Conservation (phyloP, 805 yeast species). For the Brettanomyces custersianus region DNA sequence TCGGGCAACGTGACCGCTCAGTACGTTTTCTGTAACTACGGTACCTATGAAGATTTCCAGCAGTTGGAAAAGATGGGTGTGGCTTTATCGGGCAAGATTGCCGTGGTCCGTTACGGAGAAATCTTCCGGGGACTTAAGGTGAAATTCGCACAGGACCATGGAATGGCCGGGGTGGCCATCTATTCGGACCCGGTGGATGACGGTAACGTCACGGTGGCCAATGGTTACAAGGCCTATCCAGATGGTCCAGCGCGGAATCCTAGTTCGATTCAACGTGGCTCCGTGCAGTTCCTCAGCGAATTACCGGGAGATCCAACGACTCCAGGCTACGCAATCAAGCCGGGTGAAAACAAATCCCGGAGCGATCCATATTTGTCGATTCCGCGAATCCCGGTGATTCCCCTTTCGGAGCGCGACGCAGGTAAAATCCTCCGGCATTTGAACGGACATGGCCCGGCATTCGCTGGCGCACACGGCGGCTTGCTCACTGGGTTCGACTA, state of each 20-base stretch:
- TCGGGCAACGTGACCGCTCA: slow-evolving; percentile 65
- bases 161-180: slow-evolving; percentile 57
- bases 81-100: slow-evolving; percentile 48
- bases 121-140: slow-evolving; percentile 70
- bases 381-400: slow-evolving; percentile 64
- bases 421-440: slow-evolving; percentile 50
- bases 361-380: slow-evolving; percentile 40
- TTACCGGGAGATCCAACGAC: slow-evolving; percentile 77
- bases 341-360: slow-evolving; percentile 44
- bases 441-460: slow-evolving; percentile 47
- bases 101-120: slow-evolving; percentile 56
- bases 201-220: slow-evolving; percentile 37
- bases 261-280: slow-evolving; percentile 67
- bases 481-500: slow-evolving; percentile 29
- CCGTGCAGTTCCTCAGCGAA: slow-evolving; percentile 51
- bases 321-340: slow-evolving; percentile 56
- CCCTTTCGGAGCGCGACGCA: slow-evolving; percentile 57
- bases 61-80: slow-evolving; percentile 37
- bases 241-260: slow-evolving; percentile 74
- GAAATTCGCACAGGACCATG: slow-evolving; percentile 64
- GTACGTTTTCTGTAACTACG: slow-evolving; percentile 62
- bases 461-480: slow-evolving; percentile 20
- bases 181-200: slow-evolving; percentile 69
- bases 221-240: slow-evolving; percentile 62
- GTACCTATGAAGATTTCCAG: slow-evolving; percentile 52